These are phyloP conservation scores for Ceratorhiza oryzae-sativae DNA, from an alignment of 1,284 basidiomycete species.

Conservation along the genomic window DNA sequence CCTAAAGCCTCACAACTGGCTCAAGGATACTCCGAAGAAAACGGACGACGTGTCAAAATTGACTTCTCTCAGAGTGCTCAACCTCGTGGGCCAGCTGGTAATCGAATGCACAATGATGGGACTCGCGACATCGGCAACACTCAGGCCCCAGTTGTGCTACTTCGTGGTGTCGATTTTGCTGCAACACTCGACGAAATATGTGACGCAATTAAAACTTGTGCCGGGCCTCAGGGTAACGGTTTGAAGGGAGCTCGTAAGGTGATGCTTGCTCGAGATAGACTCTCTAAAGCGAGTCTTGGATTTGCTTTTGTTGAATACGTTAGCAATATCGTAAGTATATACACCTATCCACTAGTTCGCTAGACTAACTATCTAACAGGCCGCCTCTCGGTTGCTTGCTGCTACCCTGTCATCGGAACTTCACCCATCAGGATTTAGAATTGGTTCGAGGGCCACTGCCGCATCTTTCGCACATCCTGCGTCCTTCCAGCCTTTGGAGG, in stretches of 20 bases:
- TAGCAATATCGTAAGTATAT: constrained; percentile 69
- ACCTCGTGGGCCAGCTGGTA: constrained; percentile 30
- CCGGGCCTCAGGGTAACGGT: constrained; percentile 70
- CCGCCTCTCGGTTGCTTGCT: constrained; percentile 74
- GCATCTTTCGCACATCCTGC: constrained; percentile 87
- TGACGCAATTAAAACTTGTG: constrained; percentile 73
- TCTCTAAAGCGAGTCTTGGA: constrained; percentile 83
- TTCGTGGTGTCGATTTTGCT: constrained; percentile 86
- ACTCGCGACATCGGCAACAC: constrained; percentile 90
- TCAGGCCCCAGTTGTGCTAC: constrained; percentile 79
- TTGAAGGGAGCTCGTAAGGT: constrained; percentile 86
- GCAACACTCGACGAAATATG: constrained; percentile 85
- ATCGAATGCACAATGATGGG: constrained; percentile 71
- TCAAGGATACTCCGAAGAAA: constrained; percentile 63
- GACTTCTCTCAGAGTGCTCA: constrained; percentile 82
- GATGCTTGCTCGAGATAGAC: constrained; percentile 84
- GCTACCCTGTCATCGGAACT: constrained; percentile 80
- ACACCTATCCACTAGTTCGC: neutral
- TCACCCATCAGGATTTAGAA: constrained; percentile 87
- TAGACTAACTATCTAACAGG: constrained; percentile 53
- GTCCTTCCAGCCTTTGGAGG: constrained; percentile 76
- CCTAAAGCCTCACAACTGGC: constrained; percentile 82
- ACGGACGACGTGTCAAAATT: constrained; percentile 84
- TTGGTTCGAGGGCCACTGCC: constrained; percentile 83
- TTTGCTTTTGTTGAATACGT: constrained; percentile 92